phyloP scores from a whole-genome alignment of 257 asterid species.

The Voacanga thouarsii region DNA sequence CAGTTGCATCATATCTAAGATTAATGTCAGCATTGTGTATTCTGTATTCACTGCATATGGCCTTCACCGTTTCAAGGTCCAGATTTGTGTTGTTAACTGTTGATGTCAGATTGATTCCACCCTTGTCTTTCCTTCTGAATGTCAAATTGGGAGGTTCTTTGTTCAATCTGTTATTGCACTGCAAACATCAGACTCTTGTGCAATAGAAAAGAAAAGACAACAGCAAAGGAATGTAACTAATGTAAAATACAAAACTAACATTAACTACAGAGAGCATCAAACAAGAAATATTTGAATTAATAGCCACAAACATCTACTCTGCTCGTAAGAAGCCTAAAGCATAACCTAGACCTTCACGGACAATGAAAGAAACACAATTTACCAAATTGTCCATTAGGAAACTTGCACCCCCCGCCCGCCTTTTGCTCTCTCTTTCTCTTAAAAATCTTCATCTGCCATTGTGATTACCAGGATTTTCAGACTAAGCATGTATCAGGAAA shows the following conservation, averaged over 20 bases:
- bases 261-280: neutral
- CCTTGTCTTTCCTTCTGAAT: slow-evolving; percentile 91
- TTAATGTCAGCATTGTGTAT: slow-evolving; percentile 89
- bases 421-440: too few relatives aligned
- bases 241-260: neutral
- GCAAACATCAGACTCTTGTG: neutral
- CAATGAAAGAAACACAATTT: neutral
- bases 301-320: neutral
- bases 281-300: neutral
- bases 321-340: neutral
- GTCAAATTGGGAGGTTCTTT: slow-evolving; percentile 95
- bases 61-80: slow-evolving; percentile 96
- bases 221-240: neutral
- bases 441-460: neutral
- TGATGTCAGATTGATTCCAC: slow-evolving; percentile 92
- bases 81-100: slow-evolving; percentile 73
- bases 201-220: neutral
- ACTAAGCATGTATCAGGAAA: neutral
- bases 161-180: slow-evolving; percentile 55
- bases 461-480: neutral
- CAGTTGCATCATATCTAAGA: slow-evolving; percentile 94
- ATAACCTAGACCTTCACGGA: neutral
- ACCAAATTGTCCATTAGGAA: neutral
- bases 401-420: neutral
- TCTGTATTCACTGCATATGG: slow-evolving; percentile 92